Evolutionary conservation across 192 early-diverging fungal species (phyloP).

Genomic region (Gaertneriomyces sp.): DNA sequence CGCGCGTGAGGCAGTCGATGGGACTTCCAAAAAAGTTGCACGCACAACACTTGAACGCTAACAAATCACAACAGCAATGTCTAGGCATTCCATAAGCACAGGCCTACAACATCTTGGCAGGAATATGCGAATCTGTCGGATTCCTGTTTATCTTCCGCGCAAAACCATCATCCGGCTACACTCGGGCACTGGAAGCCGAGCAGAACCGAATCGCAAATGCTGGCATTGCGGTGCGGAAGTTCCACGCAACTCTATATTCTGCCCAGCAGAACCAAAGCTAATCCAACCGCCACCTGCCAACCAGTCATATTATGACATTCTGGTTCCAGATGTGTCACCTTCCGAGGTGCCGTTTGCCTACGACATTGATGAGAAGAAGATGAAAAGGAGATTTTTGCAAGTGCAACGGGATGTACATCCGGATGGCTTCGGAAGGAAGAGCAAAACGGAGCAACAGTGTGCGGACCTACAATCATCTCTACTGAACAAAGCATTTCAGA

Average conservation of each 20-base stretch:
- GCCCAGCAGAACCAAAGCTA: slow-evolving; percentile 53
- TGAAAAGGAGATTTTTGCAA: slow-evolving; percentile 65
- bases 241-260: slow-evolving; percentile 46
- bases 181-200: too few species aligned
- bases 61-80: too few species aligned
- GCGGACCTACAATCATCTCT: slow-evolving; percentile 73
- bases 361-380: slow-evolving; percentile 58
- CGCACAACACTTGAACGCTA: too few species aligned
- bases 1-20: too few species aligned
- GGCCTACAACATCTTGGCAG: too few species aligned
- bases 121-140: too few species aligned
- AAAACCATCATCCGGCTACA: too few species aligned
- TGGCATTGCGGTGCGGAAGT: slow-evolving; percentile 60
- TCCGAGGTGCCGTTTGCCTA: slow-evolving; percentile 43
- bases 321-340: slow-evolving; percentile 31
- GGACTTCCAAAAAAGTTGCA: too few species aligned
- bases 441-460: slow-evolving; percentile 52
- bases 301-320: slow-evolving; percentile 59
- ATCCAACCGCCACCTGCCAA: slow-evolving; percentile 54
- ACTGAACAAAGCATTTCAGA: slow-evolving; percentile 84
- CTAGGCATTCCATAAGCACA: too few species aligned
- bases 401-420: slow-evolving; percentile 85
- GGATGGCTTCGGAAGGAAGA: slow-evolving; percentile 68
- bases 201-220: slow-evolving; percentile 36
- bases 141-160: too few species aligned